Base-by-base conservation (phyloP, 23 red algal genomes). In the Porphyridium purpureum region DNA sequence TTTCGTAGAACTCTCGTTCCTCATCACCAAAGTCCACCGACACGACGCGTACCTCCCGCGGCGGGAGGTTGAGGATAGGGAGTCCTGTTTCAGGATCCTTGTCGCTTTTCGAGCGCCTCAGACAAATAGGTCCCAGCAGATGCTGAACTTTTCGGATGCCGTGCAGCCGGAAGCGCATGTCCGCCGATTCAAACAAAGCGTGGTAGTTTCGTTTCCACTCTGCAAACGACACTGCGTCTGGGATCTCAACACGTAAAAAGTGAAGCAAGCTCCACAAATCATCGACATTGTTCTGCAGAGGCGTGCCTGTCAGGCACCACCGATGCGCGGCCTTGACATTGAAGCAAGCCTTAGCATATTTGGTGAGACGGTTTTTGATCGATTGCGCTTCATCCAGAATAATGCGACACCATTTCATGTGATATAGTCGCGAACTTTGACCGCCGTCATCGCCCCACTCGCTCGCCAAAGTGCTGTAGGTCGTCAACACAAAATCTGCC, bases 271-370 rank as follows among this genome's bases (percentile, higher is more conserved):
- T 60, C 24, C 69, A 81, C 7, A 93, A 27, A 32, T 93, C 84
- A 31, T 93, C 69, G 8, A 83, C 64, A 15, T 35, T 69, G 41
- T 93, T 93, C 54, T 81, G 75, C 27, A 93, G 69, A 2, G 84
- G 84, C 9, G 84, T 93, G 21, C 84, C 84, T 23, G 75, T 83
- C 30, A 93, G 75, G 74, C 75, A 82, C 84, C 84, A 93, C 22
- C 76, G 47, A 33, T 27, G 47, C 21, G 60, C 48, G 20, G 74
- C 65, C 17, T 49, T 8, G 29, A 93, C 24, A 4, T 58, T 21
- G 30, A 40, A 68, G 5, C 40, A 51, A 4, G 84, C 66, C 14
- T 31, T 29, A 29, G 59, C 52, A 34, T 33, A 41, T 54, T 81
- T 60, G 23, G 68, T 69, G 1, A 23, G 26, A 4, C 42, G 9